Evolutionary conservation across 2,329 filamentous ascomycete species (phyloP).

Genomic region (Aspergillus sp.): DNA sequence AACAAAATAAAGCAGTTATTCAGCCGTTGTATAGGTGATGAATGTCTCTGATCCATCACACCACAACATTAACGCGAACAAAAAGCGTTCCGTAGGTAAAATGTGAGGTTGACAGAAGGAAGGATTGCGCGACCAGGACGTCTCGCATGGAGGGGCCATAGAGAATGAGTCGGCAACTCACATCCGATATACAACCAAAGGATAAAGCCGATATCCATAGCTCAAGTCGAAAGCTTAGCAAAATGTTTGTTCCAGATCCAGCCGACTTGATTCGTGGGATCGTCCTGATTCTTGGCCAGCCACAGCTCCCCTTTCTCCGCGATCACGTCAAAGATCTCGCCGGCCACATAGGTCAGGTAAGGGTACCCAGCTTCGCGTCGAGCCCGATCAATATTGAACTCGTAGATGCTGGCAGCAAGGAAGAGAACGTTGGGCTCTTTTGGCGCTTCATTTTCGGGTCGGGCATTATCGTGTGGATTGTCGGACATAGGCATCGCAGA

Average conservation of each 20-base stretch:
- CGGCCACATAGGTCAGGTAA: slow-evolving; percentile 91
- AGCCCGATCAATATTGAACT: slow-evolving; percentile 93
- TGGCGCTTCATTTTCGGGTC: slow-evolving; percentile 43
- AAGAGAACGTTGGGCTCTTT: slow-evolving; percentile 69
- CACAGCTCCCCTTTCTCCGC: slow-evolving; percentile 96
- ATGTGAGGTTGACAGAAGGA: too few species aligned
- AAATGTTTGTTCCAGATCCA: slow-evolving; percentile 99
- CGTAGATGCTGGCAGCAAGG: slow-evolving; percentile 88
- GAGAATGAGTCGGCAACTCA: neutral
- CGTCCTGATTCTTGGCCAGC: slow-evolving; percentile 97
- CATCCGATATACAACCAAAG: neutral
- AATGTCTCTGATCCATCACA: neutral
- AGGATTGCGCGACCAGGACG: too few species aligned
- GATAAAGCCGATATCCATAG: neutral
- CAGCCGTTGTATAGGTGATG: neutral
- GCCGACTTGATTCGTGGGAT: slow-evolving; percentile 72
- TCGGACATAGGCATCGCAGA: slow-evolving; percentile 83
- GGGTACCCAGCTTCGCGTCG: slow-evolving; percentile 93
- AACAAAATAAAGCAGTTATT: neutral
- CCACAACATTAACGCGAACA: neutral
- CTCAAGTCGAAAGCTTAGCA: slow-evolving; percentile 50
- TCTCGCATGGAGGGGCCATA: too few species aligned
- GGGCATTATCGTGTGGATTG: slow-evolving; percentile 40
- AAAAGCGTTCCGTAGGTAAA: too few species aligned
- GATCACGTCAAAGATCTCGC: slow-evolving; percentile 92